Conservation (phyloP, 2,329 filamentous ascomycete genomes). For the Cladosporium sp. region DNA sequence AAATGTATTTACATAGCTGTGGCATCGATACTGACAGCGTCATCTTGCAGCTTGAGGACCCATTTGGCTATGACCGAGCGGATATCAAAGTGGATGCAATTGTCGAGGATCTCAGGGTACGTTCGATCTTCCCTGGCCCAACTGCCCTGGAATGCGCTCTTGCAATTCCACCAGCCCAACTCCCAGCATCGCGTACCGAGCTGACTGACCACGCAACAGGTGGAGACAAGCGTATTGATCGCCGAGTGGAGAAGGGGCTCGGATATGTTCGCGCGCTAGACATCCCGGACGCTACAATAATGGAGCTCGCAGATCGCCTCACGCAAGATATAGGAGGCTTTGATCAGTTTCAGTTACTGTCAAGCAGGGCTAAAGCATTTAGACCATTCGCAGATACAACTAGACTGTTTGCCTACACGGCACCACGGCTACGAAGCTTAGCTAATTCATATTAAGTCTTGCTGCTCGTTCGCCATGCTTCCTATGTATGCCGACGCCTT, state of each 20-base stretch:
- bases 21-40: neutral
- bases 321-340: neutral
- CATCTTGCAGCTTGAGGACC: slow-evolving; percentile 59
- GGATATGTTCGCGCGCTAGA: slow-evolving; percentile 27
- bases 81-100: slow-evolving; percentile 69
- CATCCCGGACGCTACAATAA: neutral
- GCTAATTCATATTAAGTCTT: neutral
- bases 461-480: neutral
- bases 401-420: neutral
- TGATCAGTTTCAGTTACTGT: neutral
- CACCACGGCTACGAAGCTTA: neutral
- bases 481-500: neutral
- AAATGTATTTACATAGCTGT: neutral
- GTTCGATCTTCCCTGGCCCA: neutral
- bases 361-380: neutral
- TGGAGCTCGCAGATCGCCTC: slow-evolving; percentile 3
- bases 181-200: neutral
- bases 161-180: neutral
- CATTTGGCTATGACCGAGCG: slow-evolving; percentile 65
- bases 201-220: slow-evolving; percentile 22
- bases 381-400: neutral
- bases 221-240: slow-evolving; percentile 59
- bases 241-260: slow-evolving; percentile 55
- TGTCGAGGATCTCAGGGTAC: slow-evolving; percentile 56
- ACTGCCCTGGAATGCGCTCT: neutral